phyloP scores from a whole-genome alignment of 225 moss, liverwort and hornwort genomes.

The Climacium dendroides region DNA sequence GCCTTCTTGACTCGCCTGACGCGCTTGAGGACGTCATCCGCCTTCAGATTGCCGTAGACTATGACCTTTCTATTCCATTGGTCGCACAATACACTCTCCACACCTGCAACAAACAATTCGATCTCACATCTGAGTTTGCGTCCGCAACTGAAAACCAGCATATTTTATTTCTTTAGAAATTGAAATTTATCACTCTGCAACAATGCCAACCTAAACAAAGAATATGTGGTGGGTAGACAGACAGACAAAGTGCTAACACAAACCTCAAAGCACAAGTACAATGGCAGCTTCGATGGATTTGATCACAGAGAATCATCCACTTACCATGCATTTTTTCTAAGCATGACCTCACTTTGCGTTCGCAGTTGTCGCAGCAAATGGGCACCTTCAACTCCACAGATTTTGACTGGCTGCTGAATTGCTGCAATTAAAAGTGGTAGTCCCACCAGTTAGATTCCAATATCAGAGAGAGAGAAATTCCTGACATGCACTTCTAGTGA shows the following conservation, averaged over 20 bases:
- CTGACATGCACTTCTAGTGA: not conserved
- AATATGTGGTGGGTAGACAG: not conserved
- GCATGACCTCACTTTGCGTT: slow-evolving; percentile 21
- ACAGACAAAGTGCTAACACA: not conserved
- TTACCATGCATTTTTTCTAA: slow-evolving; percentile 30
- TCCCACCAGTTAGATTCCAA: not conserved
- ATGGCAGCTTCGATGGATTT: not conserved
- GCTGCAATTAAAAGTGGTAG: not conserved
- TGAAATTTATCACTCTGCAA: not conserved
- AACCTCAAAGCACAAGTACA: not conserved
- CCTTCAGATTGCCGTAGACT: slow-evolving; percentile 31
- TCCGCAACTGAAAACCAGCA: not conserved
- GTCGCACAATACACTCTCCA: slow-evolving; percentile 33
- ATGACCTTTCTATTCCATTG: slow-evolving; percentile 41
- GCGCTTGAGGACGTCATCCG: slow-evolving; percentile 24
- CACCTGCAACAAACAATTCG: slow-evolving; percentile 8
- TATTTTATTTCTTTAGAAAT: not conserved
- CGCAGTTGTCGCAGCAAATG: slow-evolving; percentile 44
- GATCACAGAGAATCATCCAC: not conserved
- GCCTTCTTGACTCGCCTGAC: slow-evolving; percentile 28
- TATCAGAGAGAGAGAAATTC: too few species aligned
- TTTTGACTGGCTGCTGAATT: slow-evolving; percentile 4
- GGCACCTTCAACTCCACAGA: slow-evolving; percentile 35
- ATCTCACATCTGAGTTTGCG: not conserved
- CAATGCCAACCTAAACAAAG: not conserved